Evolutionary conservation across 441 rosid genomes (phyloP).

Genomic region (Syzygium syzygioides): DNA sequence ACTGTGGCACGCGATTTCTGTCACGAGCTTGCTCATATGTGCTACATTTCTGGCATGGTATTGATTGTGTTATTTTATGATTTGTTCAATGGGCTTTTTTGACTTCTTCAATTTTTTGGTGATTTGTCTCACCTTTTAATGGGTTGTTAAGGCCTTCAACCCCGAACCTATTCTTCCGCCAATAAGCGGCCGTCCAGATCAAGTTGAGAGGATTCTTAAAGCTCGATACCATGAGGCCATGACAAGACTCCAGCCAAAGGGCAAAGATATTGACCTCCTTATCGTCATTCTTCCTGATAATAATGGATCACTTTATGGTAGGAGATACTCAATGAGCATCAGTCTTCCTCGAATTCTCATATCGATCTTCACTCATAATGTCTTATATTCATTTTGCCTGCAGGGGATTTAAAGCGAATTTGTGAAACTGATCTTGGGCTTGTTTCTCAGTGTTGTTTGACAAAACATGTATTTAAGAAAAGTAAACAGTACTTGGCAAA

Average conservation of each 20-base stretch:
- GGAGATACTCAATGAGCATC: background rate
- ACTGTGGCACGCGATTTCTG: constrained; percentile 65
- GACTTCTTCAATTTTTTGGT: background rate
- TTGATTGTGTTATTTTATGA: background rate
- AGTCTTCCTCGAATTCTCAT: background rate
- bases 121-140: background rate
- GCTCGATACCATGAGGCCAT: constrained; percentile 87
- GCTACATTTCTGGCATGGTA: constrained; percentile 86
- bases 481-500: constrained; percentile 31
- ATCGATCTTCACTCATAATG: background rate
- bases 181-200: constrained; percentile 71
- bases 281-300: constrained; percentile 90
- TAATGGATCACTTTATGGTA: constrained; percentile 93
- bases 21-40: constrained; percentile 86
- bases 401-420: constrained; percentile 35
- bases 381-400: background rate
- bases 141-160: constrained; percentile 54
- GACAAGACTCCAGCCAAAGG: constrained; percentile 42
- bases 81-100: background rate
- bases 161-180: constrained; percentile 72
- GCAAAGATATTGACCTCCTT: constrained; percentile 88
- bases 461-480: constrained; percentile 30
- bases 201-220: constrained; percentile 73
- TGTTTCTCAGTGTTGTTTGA: constrained; percentile 36
- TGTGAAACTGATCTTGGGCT: constrained; percentile 37